Evolutionary conservation across 768 basidiomycete genomes (phyloP).

Genomic region (Lyophyllum atratum): DNA sequence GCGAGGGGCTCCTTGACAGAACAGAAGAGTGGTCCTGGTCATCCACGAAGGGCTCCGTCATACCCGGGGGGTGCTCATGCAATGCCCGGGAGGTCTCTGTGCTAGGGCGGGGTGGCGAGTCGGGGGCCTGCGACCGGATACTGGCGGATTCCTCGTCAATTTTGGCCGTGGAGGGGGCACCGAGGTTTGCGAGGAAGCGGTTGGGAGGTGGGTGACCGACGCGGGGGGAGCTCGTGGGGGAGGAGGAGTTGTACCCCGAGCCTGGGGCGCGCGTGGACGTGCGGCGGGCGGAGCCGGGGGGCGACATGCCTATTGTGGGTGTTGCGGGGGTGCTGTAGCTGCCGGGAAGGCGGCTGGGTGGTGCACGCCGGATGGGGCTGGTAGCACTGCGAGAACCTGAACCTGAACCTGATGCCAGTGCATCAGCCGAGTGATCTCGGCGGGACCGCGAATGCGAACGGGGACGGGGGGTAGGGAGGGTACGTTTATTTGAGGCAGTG

Average conservation of each 20-base stretch:
- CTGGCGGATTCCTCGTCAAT: conserved; percentile 2
- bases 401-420: neutral
- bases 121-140: neutral
- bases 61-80: neutral
- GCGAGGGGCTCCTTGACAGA: conserved; percentile 31
- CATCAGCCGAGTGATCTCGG: conserved; percentile 11
- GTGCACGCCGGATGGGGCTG: conserved; percentile 9
- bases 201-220: neutral
- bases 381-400: neutral
- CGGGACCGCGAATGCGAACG: conserved; percentile 24
- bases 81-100: neutral
- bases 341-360: neutral
- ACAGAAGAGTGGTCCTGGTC: conserved; percentile 23
- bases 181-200: neutral
- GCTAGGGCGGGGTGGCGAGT: neutral
- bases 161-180: neutral
- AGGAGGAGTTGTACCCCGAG: neutral
- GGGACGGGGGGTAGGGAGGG: conserved; percentile 18
- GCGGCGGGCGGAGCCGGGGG: neutral
- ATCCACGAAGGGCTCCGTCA: neutral
- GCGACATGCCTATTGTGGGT: neutral
- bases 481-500: too few species aligned
- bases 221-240: neutral
- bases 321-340: neutral
- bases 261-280: neutral